A percentile compares a stretch with the other conserved stretches of the same genome.
Evolutionary conservation across 2,329 filamentous ascomycete genomes (phyloP).

Genomic region (Coccinonectria pachysandricola): DNA sequence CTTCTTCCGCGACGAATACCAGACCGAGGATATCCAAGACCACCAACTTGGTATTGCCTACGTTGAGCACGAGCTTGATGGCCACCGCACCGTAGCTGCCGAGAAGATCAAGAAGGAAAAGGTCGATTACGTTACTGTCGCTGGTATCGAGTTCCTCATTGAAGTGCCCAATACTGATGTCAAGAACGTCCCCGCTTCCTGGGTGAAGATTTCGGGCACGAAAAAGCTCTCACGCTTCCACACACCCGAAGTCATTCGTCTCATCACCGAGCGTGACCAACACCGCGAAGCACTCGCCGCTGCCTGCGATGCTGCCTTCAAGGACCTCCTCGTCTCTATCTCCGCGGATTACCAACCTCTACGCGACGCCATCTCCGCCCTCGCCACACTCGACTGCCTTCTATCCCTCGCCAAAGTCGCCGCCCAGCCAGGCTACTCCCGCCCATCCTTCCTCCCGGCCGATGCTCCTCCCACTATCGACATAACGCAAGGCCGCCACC

Average conservation of each 20-base stretch:
- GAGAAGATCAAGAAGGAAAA: slow-evolving; percentile 59
- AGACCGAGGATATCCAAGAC: slow-evolving; percentile 80
- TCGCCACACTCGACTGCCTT: slow-evolving; percentile 83
- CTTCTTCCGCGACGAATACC: slow-evolving; percentile 81
- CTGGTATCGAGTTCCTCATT: slow-evolving; percentile 89
- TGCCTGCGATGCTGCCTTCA: slow-evolving; percentile 80
- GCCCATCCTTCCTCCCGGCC: slow-evolving; percentile 56
- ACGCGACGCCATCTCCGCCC: slow-evolving; percentile 75
- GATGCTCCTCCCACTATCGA: slow-evolving; percentile 56
- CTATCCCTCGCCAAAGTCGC: slow-evolving; percentile 79
- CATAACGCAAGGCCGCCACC: slow-evolving; percentile 62
- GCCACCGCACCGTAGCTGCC: slow-evolving; percentile 62
- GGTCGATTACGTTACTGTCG: slow-evolving; percentile 70
- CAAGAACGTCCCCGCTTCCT: slow-evolving; percentile 83
- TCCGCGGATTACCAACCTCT: slow-evolving; percentile 79
- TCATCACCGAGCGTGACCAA: slow-evolving; percentile 82
- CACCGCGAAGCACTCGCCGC: slow-evolving; percentile 88
- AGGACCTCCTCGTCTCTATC: slow-evolving; percentile 59
- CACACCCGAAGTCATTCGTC: slow-evolving; percentile 75
- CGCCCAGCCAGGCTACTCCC: slow-evolving; percentile 75
- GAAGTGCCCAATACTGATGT: slow-evolving; percentile 77
- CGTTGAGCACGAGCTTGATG: slow-evolving; percentile 79
- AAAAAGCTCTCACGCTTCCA: slow-evolving; percentile 91
- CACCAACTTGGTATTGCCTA: slow-evolving; percentile 86
- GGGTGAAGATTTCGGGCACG: slow-evolving; percentile 89